A percentile compares a stretch with the other conserved stretches of the same genome.
Evolutionary conservation across 805 yeast species (phyloP).

Genomic region (Yueomyces sinensis): DNA sequence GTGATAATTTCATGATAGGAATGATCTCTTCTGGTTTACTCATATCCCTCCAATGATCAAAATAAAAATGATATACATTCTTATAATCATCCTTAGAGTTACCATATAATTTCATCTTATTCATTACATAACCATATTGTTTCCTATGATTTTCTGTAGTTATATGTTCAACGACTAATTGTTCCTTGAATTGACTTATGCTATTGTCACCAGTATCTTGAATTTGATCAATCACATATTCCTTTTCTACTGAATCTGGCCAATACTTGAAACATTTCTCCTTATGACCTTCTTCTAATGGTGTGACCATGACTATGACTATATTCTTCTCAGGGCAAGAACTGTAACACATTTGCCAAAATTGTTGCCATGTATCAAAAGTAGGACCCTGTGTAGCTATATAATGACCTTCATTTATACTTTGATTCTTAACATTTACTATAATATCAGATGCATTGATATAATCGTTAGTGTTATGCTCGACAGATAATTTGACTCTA

Average conservation of each 20-base stretch:
- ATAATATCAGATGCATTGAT: conserved; percentile 73
- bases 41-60: conserved; percentile 76
- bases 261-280: conserved; percentile 78
- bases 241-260: conserved; percentile 25
- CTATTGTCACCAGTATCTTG: conserved; percentile 17
- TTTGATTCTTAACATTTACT: conserved; percentile 13
- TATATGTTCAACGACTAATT: conserved; percentile 11
- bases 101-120: conserved; percentile 13
- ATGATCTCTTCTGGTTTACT: conserved; percentile 38
- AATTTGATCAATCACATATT: conserved; percentile 1
- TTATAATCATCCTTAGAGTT: conserved; percentile 7
- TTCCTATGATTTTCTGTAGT: conserved; percentile 5
- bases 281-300: conserved; percentile 52
- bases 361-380: conserved; percentile 59
- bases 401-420: conserved; percentile 26
- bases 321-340: conserved; percentile 43
- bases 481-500: conserved; percentile 31
- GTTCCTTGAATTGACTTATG: conserved; percentile 11
- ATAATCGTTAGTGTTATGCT: conserved; percentile 39
- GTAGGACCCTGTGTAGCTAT: conserved; percentile 77
- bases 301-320: conserved; percentile 62
- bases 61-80: conserved; percentile 49
- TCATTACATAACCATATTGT: conserved; percentile 13
- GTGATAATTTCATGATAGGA: conserved; percentile 22
- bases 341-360: conserved; percentile 76